phyloP scores from a whole-genome alignment of 2,329 filamentous ascomycete genomes.

The Phaeosphaeriaceae sp. region DNA sequence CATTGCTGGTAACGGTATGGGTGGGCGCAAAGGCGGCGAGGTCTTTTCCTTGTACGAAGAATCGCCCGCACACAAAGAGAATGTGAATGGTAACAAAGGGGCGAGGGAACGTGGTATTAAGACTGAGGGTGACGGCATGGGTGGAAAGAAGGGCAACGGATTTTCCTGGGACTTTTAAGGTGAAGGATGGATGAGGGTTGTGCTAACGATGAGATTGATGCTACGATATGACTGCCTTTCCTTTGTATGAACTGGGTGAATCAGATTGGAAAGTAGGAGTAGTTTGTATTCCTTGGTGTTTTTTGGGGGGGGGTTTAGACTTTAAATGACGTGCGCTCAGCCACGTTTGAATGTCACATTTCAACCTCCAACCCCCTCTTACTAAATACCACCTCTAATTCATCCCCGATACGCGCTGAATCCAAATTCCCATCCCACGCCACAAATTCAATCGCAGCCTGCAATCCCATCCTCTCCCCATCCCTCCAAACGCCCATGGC shows the following conservation, averaged over 20 bases:
- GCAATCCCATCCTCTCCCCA: slow-evolving; percentile 17
- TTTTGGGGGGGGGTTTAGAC: neutral
- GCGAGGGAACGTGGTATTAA: slow-evolving; percentile 43
- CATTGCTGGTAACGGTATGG: slow-evolving; percentile 51
- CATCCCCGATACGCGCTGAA: slow-evolving; percentile 39
- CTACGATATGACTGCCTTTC: neutral
- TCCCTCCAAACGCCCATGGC: slow-evolving; percentile 20
- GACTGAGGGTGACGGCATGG: slow-evolving; percentile 49
- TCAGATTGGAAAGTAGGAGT: neutral
- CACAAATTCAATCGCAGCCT: slow-evolving; percentile 26
- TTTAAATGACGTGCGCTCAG: neutral
- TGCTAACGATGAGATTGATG: neutral
- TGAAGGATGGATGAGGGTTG: neutral
- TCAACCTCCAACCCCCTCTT: neutral
- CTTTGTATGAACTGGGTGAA: neutral
- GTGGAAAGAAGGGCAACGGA: slow-evolving; percentile 43
- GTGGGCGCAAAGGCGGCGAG: slow-evolving; percentile 43
- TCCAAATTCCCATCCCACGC: slow-evolving; percentile 43
- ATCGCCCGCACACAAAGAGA: slow-evolving; percentile 39
- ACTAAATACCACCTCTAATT: slow-evolving; percentile 42
- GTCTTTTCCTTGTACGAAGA: slow-evolving; percentile 51
- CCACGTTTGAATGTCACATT: neutral
- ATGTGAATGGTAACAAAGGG: slow-evolving; percentile 13
- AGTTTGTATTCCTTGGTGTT: neutral
- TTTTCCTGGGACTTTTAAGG: slow-evolving; percentile 41